Evolutionary conservation across 306 rosid genomes (phyloP).

Genomic region (Dalbergia oliveri): DNA sequence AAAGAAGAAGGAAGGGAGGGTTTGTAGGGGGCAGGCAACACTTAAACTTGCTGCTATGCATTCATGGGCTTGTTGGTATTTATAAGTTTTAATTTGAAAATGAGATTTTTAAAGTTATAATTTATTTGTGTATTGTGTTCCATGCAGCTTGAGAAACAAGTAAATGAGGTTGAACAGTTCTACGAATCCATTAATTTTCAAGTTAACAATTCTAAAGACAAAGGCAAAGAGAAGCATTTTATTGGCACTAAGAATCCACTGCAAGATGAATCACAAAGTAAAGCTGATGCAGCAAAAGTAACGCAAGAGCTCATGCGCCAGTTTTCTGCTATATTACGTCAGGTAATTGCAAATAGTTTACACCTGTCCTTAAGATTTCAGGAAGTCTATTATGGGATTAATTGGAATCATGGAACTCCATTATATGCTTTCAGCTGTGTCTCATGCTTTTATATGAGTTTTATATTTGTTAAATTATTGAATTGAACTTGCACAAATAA

Average conservation of each 20-base stretch:
- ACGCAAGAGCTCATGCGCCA: constrained; percentile 79
- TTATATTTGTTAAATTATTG: neutral
- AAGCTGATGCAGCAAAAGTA: constrained; percentile 67
- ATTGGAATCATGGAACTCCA: neutral
- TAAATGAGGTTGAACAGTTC: constrained; percentile 67
- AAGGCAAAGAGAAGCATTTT: constrained; percentile 61
- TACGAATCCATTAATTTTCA: constrained; percentile 45
- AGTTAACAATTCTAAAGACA: constrained; percentile 58
- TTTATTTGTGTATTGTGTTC: constrained; percentile 29
- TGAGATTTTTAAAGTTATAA: constrained; percentile 1
- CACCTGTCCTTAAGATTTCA: neutral
- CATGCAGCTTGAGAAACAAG: constrained; percentile 75
- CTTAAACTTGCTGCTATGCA: neutral
- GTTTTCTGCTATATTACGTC: constrained; percentile 66
- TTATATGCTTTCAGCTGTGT: neutral
- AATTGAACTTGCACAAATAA: constrained; percentile 18
- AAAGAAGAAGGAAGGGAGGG: too few relatives aligned
- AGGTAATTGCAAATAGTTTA: constrained; percentile 56
- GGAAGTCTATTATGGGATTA: constrained; percentile 12
- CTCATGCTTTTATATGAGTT: constrained; percentile 9
- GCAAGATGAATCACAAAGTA: constrained; percentile 59
- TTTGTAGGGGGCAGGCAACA: too few relatives aligned
- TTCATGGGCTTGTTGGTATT: constrained; percentile 8
- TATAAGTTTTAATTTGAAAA: constrained; percentile 22
- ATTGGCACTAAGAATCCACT: constrained; percentile 59